Base-by-base conservation (phyloP, 2,329 filamentous ascomycete genomes). In the Xylariaceae sp. region DNA sequence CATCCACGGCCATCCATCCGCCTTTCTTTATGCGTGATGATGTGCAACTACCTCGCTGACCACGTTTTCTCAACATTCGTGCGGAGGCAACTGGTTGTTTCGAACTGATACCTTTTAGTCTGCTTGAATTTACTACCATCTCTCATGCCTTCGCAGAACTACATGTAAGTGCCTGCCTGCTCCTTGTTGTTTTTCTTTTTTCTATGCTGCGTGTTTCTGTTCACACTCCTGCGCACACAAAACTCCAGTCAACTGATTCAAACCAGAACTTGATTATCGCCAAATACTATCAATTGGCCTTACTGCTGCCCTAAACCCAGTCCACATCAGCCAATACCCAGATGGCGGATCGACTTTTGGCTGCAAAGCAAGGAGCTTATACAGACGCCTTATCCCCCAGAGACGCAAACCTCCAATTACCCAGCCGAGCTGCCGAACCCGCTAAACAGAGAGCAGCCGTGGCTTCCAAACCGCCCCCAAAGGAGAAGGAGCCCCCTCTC, bases 401-500 rank as follows among this genome's bases (percentile, higher is more conserved):
- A 69, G 84, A 87, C 75, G 81, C 75, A 59, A 87, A 87, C 70
- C 82, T 79, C 68, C 81, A 83, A 67, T 76, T 67, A 63, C 70
- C 58, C 77, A 79, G 51, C 46, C 63, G 67, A 57, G 62, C 64
- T 43, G 40, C 59, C 45, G 62, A 64, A 8, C 74, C 74, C 30
- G 79, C 77, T 21, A 80, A 80, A 65, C 72, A 78, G 59, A 85
- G 78, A 70, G 74, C 83, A 47, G 75, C 72, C 68, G 65, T 67
- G 50, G 67, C 65, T 58, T 56, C 68, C 50, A 71, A 69, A 55
- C 44, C 61, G 23, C 47, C 58, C 47, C 64, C 59, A 50, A 85
- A 81, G 62, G 83, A 87, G 63, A 87, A 87, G 70, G 84, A 87
- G 59, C 84, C 86, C 57, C 84, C 85, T 33, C 81, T 83, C 13